These are phyloP conservation scores for Annona cherimola DNA, from an alignment of 164 flowering plant species.

Conservation along the genomic window DNA sequence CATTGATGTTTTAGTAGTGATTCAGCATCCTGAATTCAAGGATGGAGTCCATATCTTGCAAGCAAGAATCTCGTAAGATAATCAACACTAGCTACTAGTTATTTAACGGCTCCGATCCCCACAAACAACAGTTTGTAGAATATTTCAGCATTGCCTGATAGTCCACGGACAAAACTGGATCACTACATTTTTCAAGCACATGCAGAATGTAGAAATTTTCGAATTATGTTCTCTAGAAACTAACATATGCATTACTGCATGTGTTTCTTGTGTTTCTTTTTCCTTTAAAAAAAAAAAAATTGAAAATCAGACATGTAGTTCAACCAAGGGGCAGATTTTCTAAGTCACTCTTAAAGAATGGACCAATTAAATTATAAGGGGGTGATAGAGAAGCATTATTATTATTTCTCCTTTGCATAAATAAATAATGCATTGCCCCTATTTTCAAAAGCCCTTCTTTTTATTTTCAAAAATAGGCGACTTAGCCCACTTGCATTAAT, in stretches of 20 bases:
- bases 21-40: neutral
- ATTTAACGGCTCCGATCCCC: neutral
- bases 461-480: neutral
- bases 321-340: neutral
- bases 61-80: neutral
- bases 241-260: too few species aligned
- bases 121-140: neutral
- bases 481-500: neutral
- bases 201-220: too few species aligned
- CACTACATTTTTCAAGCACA: neutral
- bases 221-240: too few species aligned
- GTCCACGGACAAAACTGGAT: neutral
- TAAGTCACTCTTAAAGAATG: neutral
- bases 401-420: neutral
- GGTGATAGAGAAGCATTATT: neutral
- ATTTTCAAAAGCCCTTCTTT: too few species aligned
- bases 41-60: neutral
- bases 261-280: too few species aligned
- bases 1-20: neutral
- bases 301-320: neutral
- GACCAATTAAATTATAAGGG: neutral
- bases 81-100: neutral
- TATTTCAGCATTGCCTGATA: neutral
- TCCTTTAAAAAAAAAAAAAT: too few species aligned
- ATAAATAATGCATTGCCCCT: neutral